Evolutionary conservation across 2,329 filamentous ascomycete genomes (phyloP).

Genomic region (Ramularia collo-cygni): DNA sequence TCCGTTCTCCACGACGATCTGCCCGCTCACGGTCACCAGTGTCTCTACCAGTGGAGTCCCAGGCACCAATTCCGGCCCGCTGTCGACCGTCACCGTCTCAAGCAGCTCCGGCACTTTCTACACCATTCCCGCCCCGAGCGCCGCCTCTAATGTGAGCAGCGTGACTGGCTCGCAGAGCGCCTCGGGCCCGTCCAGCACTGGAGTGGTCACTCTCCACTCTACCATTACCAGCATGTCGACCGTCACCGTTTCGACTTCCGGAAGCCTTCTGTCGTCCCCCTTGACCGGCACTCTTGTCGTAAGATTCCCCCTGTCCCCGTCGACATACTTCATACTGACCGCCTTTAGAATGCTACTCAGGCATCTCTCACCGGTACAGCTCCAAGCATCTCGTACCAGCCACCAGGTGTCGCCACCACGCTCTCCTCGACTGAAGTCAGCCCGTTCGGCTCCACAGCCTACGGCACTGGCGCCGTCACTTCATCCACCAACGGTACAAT

Average conservation of each 20-base stretch:
- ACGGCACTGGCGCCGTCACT: constrained; percentile 2
- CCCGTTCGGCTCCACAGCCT: constrained; percentile 2
- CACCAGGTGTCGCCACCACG: neutral
- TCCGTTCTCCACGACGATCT: constrained; percentile 39
- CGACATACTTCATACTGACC: constrained; percentile 1
- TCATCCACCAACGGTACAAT: constrained; percentile 6
- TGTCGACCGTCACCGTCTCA: constrained; percentile 1
- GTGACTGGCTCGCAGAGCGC: neutral
- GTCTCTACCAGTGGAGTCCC: constrained; percentile 6
- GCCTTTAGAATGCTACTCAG: constrained; percentile 1
- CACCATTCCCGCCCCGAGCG: neutral
- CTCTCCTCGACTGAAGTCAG: constrained; percentile 4
- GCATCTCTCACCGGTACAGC: neutral
- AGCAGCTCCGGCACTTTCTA: neutral
- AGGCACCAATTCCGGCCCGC: constrained; percentile 1
- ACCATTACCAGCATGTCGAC: constrained; percentile 3
- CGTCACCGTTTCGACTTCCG: constrained; percentile 7
- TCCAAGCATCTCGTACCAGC: neutral
- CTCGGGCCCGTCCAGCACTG: neutral
- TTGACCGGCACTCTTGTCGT: constrained; percentile 4
- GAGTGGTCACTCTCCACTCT: neutral
- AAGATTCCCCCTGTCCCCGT: neutral
- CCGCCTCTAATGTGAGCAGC: neutral
- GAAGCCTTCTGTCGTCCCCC: neutral
- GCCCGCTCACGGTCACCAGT: constrained; percentile 33